Conservation (phyloP, 257 asterid genomes). For the Solanum arcanum region DNA sequence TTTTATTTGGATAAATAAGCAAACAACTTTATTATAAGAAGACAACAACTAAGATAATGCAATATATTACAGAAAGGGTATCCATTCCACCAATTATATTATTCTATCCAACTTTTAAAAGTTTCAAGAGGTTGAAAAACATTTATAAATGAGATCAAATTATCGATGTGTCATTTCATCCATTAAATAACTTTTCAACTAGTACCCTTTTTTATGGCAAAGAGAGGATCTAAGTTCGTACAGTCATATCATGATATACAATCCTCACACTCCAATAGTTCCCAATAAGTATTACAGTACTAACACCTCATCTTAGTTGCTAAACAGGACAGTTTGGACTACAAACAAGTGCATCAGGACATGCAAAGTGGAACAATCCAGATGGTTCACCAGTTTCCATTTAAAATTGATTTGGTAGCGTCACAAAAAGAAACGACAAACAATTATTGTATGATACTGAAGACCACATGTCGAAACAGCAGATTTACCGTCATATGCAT, state of each 20-base stretch:
- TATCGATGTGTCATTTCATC: background rate
- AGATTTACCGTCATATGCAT: conserved; percentile 85
- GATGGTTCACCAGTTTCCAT: background rate
- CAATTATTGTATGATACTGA: background rate
- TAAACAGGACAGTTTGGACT: background rate
- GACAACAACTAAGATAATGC: background rate
- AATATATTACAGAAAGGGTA: background rate
- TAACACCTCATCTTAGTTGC: background rate
- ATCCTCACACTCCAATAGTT: background rate
- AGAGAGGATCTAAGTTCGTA: background rate
- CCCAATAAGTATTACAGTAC: background rate
- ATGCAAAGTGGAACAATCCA: background rate
- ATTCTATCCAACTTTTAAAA: background rate
- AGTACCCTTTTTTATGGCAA: background rate
- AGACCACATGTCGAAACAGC: background rate
- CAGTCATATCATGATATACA: background rate
- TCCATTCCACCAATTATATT: background rate
- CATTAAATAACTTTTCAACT: background rate
- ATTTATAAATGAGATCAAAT: background rate
- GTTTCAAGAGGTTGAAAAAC: background rate
- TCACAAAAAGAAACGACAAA: background rate
- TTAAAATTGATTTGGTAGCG: background rate
- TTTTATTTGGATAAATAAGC: background rate
- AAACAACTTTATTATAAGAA: background rate
- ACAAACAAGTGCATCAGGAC: background rate